Evolutionary conservation across 345 rosid species (phyloP), one percentile per base, ranked within the genome.

Genomic region (Fremontodendron californicum): DNA sequence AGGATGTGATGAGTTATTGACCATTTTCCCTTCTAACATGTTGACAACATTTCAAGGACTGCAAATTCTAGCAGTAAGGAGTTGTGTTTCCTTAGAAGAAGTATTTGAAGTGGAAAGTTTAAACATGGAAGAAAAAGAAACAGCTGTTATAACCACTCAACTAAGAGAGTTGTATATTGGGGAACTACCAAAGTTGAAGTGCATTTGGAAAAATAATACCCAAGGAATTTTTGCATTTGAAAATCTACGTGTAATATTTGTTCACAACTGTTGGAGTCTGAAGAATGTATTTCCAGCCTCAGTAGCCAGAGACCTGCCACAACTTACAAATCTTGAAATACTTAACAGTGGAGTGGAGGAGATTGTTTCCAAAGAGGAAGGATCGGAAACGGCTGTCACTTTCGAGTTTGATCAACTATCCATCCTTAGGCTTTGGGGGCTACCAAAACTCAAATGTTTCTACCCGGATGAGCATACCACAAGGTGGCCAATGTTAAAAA

Each of bases 371-470:
- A 58, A 58, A 1, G 63, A 61, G 27, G 71, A 29, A 6, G 35
- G 19, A 45, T 29, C 0, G 13, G 37, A 35, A 76, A 6, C 13
- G 3, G 35, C 45, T 42, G 2, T 42, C 45, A 42, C 45, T 65
- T 43, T 67, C 1, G 3, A 67, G 49, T 67, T 67, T 43, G 15
- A 43, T 67, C 6, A 25, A 6, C 9, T 67, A 23, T 23, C 35
- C 5, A 0, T 0, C n/a, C 33, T 67, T 52, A 0, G 0, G 0
- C 52, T 67, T 67, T 42, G 11, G 35, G 0, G 0, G 1, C 5
- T 66, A 2, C 3, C 2, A 2, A 1, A 67, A 15, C 18, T 45
- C 6, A 43, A 23, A 43, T 45, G 73, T 6, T 45, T 45, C n/a
- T 68, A 68, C 23, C 23, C 55, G 0, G 39, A 55, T 7, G 3